A percentile compares a stretch with the other conserved stretches of the same genome.
Conservation (phyloP, 306 rosid genomes). For the Erythrophleum fordii region DNA sequence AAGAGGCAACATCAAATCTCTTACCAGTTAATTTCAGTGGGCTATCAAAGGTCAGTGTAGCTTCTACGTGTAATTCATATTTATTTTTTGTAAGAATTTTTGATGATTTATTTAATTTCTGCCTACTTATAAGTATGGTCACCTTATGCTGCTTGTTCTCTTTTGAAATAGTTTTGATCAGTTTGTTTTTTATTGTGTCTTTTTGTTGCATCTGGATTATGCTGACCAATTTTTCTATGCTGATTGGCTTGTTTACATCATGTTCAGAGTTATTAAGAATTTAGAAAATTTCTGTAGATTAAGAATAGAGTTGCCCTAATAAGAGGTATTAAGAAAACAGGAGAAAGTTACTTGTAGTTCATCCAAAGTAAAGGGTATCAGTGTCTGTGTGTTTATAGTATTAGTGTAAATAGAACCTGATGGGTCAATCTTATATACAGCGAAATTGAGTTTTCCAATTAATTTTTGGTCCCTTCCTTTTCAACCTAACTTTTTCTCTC, state of each 20-base stretch:
- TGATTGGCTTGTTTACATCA: not conserved
- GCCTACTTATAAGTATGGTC: not conserved
- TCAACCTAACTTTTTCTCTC: not conserved
- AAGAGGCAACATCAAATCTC: constrained; percentile 73
- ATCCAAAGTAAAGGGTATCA: not conserved
- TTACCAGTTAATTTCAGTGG: constrained; percentile 82
- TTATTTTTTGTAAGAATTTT: not conserved
- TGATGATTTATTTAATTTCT: not conserved
- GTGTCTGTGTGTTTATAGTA: too few species aligned
- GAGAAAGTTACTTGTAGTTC: not conserved
- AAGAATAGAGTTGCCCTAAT: not conserved
- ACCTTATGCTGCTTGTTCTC: constrained; percentile 8
- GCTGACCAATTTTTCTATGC: not conserved
- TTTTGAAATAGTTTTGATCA: not conserved
- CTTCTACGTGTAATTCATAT: constrained; percentile 1
- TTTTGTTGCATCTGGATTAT: not conserved
- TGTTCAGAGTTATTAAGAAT: not conserved
- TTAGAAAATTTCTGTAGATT: not conserved
- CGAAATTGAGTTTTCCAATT: not conserved
- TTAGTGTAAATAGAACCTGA: too few species aligned
- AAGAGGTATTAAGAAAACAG: not conserved
- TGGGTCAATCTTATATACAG: not conserved
- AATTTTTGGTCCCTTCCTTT: not conserved
- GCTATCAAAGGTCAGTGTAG: constrained; percentile 66
- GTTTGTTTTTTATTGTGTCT: not conserved